phyloP scores from a whole-genome alignment of 768 basidiomycete genomes.

The Auricularia auricula-judae region DNA sequence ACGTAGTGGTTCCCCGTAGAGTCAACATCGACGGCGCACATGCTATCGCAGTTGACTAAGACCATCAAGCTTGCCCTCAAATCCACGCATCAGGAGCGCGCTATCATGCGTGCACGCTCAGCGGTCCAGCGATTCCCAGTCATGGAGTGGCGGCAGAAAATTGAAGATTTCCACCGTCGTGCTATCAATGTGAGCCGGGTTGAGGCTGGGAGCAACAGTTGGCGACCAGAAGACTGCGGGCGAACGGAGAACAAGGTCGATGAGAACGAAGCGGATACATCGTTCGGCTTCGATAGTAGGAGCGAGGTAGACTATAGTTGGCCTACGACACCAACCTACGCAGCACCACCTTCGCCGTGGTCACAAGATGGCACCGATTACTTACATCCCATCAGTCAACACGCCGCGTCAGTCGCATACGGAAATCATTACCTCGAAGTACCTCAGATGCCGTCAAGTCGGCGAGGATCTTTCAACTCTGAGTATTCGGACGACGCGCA shows the following conservation, averaged over 20 bases:
- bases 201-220: slow-evolving; percentile 61
- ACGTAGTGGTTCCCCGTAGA: slow-evolving; percentile 92
- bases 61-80: slow-evolving; percentile 91
- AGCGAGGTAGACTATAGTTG: not conserved
- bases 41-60: slow-evolving; percentile 89
- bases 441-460: slow-evolving; percentile 11
- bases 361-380: not conserved
- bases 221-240: slow-evolving; percentile 33
- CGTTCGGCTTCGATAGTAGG: not conserved
- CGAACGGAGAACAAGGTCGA: not conserved
- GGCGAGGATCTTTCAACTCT: slow-evolving; percentile 24
- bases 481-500: slow-evolving; percentile 50
- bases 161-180: slow-evolving; percentile 89
- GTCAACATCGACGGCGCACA: slow-evolving; percentile 83
- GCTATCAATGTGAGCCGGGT: slow-evolving; percentile 64
- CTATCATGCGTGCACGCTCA: slow-evolving; percentile 84
- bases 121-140: slow-evolving; percentile 96
- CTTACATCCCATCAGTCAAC: not conserved
- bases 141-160: slow-evolving; percentile 92
- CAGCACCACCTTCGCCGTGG: slow-evolving; percentile 2
- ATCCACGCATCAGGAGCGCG: slow-evolving; percentile 83
- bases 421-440: not conserved
- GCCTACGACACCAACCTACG: not conserved
- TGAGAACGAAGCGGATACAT: not conserved
- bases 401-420: not conserved